Percentiles rank a stretch among this genome's conserved stretches.
phyloP scores from a whole-genome alignment of 163 green algal species.

The Coccomyxa subellipsoidea region DNA sequence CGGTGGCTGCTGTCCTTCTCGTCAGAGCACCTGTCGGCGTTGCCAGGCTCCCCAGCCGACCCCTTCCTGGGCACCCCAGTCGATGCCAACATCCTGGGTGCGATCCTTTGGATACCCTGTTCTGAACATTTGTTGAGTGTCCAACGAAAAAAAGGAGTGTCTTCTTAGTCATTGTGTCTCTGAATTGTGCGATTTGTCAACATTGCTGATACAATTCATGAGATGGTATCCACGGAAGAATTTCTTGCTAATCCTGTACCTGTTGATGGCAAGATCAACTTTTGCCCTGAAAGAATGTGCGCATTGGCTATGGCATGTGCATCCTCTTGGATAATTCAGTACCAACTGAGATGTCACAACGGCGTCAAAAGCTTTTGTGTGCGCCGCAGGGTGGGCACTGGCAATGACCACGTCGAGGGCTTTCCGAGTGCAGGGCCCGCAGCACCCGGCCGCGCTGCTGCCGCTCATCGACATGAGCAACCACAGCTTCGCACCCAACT shows the following conservation, averaged over 20 bases:
- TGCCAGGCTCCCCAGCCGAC: constrained; percentile 45
- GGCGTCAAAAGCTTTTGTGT: no score
- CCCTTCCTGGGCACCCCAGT: constrained; percentile 57
- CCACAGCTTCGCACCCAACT: constrained; percentile 79
- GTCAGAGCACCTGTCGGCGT: constrained; percentile 36
- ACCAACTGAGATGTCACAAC: neutral
- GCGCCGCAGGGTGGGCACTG: constrained; percentile 65
- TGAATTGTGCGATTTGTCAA: no score
- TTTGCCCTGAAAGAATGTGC: neutral
- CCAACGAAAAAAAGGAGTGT: no score
- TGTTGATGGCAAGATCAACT: no score
- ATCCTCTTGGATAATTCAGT: neutral
- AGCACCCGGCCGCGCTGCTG: constrained; percentile 62
- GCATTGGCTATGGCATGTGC: neutral
- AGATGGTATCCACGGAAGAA: no score
- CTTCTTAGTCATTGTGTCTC: no score
- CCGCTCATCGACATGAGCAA: constrained; percentile 90
- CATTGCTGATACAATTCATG: no score
- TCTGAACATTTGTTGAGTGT: no score
- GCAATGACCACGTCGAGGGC: constrained; percentile 72
- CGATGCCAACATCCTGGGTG: constrained; percentile 69
- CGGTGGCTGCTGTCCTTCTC: constrained; percentile 65
- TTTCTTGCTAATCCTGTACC: no score
- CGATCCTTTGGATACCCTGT: neutral
- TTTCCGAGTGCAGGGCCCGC: constrained; percentile 67